Percentiles rank a stretch among this genome's conserved stretches.
Conservation (phyloP, 2,329 filamentous ascomycete genomes). For the Sporothrix globosa region DNA sequence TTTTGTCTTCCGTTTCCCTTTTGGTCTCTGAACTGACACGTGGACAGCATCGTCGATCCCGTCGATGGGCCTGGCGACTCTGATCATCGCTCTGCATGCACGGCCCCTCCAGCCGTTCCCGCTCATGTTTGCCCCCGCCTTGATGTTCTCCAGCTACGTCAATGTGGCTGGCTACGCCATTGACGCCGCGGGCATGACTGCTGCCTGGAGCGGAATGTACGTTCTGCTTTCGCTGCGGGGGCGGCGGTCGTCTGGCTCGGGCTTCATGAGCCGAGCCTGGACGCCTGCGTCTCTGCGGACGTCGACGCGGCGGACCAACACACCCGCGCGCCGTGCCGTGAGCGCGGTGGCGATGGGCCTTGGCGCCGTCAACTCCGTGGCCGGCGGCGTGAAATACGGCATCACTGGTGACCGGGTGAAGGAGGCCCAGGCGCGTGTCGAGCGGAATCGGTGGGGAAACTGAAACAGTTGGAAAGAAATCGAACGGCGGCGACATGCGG, state of each 20-base stretch:
- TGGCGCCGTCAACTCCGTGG: constrained; percentile 53
- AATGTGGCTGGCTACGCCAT: constrained; percentile 63
- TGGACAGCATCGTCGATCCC: constrained; percentile 56
- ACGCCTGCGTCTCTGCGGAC: constrained; percentile 43
- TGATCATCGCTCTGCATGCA: constrained; percentile 60
- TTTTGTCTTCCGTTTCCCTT: neutral
- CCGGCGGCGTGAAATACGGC: constrained; percentile 56
- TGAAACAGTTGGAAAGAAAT: neutral
- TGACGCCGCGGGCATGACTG: constrained; percentile 59
- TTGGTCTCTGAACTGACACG: neutral
- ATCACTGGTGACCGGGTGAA: constrained; percentile 54
- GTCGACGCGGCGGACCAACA: constrained; percentile 44
- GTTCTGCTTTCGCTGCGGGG: constrained; percentile 58
- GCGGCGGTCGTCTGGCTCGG: constrained; percentile 39
- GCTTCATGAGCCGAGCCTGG: constrained; percentile 34
- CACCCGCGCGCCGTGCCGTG: constrained; percentile 52
- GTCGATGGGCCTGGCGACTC: constrained; percentile 58
- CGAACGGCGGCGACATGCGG: neutral
- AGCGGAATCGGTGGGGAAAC: constrained; percentile 56
- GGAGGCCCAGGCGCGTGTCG: constrained; percentile 54
- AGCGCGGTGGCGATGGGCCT: constrained; percentile 56
- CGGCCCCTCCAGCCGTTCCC: constrained; percentile 57
- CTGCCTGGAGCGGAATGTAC: constrained; percentile 62
- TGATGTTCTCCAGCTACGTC: constrained; percentile 61
- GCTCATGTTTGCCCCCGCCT: constrained; percentile 55